Evolutionary conservation across 768 basidiomycete genomes (phyloP).

Genomic region (Kondoa malvinella): DNA sequence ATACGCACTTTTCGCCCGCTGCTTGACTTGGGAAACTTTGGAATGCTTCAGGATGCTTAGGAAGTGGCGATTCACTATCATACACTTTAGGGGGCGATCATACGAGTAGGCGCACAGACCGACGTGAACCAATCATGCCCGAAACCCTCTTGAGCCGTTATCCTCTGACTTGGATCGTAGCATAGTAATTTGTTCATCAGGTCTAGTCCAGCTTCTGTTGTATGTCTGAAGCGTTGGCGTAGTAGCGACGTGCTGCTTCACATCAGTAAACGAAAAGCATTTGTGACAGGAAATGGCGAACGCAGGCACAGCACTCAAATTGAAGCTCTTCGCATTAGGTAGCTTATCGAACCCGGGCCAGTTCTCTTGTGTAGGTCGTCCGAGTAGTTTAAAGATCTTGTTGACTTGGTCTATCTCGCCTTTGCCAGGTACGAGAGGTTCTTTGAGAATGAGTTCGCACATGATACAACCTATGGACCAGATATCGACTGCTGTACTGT

Average conservation of each 20-base stretch:
- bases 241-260: constrained; percentile 37
- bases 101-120: constrained; percentile 25
- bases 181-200: constrained; percentile 61
- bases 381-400: constrained; percentile 77
- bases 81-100: neutral
- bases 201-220: constrained; percentile 69
- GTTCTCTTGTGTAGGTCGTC: constrained; percentile 65
- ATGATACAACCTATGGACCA: constrained; percentile 99
- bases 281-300: constrained; percentile 8
- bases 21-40: constrained; percentile 89
- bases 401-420: constrained; percentile 78
- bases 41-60: constrained; percentile 91
- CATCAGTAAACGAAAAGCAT: neutral
- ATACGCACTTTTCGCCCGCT: constrained; percentile 74
- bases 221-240: constrained; percentile 67
- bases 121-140: constrained; percentile 84
- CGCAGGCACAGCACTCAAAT: constrained; percentile 32
- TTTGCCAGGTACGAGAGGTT: constrained; percentile 95
- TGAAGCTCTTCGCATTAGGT: constrained; percentile 64
- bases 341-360: constrained; percentile 74
- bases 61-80: constrained; percentile 70
- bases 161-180: constrained; percentile 74
- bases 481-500: constrained; percentile 90
- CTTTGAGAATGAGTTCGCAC: constrained; percentile 81
- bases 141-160: constrained; percentile 75